Conservation (phyloP, 495 filamentous ascomycete genomes). For the Stereocaulon alpinum region DNA sequence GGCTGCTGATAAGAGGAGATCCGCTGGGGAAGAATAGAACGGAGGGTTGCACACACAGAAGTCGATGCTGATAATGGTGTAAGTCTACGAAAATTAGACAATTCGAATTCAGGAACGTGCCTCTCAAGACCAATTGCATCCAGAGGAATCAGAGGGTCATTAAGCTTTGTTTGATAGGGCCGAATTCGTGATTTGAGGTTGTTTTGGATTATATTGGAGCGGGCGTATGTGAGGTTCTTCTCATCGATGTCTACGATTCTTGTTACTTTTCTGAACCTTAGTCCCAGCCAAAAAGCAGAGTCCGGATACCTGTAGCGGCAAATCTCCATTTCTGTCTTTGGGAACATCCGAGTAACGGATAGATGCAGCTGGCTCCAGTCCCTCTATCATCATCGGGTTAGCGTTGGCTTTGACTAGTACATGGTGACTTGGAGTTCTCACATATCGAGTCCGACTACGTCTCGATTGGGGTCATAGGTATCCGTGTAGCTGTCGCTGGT, state of each 20-base stretch:
- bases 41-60: constrained; percentile 95
- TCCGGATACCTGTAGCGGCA: constrained; percentile 49
- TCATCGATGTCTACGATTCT: constrained; percentile 59
- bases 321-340: constrained; percentile 62
- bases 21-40: constrained; percentile 67
- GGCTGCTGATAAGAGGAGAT: constrained; percentile 53
- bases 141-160: constrained; percentile 51
- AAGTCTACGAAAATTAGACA: background rate
- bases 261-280: background rate
- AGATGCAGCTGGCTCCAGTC: constrained; percentile 83
- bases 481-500: constrained; percentile 44
- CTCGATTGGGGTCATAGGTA: constrained; percentile 44
- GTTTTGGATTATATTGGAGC: constrained; percentile 54
- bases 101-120: constrained; percentile 23
- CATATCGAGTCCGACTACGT: constrained; percentile 72
- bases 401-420: background rate
- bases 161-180: constrained; percentile 42
- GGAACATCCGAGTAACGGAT: constrained; percentile 70
- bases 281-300: background rate
- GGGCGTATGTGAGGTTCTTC: constrained; percentile 54
- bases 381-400: constrained; percentile 37
- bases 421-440: constrained; percentile 18
- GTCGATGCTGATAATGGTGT: constrained; percentile 45
- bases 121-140: constrained; percentile 42
- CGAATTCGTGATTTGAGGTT: constrained; percentile 52